phyloP scores from a whole-genome alignment of 73 alveolate species.

The Diophrys appendiculata region DNA sequence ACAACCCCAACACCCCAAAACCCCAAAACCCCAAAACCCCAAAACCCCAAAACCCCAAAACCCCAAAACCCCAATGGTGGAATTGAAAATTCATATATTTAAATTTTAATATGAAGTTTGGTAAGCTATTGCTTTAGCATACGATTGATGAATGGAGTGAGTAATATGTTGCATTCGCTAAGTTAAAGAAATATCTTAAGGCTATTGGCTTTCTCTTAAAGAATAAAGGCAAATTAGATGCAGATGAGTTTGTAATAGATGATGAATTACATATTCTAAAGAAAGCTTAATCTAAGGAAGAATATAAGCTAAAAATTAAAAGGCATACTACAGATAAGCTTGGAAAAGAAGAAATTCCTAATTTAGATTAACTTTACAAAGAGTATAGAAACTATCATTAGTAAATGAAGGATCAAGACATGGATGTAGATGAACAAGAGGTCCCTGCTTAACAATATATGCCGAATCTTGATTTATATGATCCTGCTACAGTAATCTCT shows the following conservation, averaged over 20 bases:
- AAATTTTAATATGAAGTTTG: conserved; percentile 1
- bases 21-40: no score
- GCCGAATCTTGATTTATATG: not conserved
- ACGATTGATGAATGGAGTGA: not conserved
- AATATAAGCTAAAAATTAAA: no score
- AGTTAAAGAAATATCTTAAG: not conserved
- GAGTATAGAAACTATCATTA: not conserved
- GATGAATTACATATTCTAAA: conserved; percentile 15
- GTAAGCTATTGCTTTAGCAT: not conserved
- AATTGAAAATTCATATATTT: no score
- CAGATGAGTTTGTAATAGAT: not conserved
- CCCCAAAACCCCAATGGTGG: no score
- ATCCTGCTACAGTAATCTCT: not conserved
- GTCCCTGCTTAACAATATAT: not conserved
- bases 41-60: no score
- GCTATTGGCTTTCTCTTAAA: not conserved
- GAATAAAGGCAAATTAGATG: conserved; percentile 18
- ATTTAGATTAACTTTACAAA: not conserved
- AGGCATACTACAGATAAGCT: not conserved
- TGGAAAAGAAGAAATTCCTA: not conserved
- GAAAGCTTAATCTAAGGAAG: not conserved
- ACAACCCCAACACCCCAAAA: no score
- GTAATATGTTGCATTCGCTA: not conserved
- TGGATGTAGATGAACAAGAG: not conserved
- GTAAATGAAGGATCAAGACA: not conserved